These are phyloP conservation scores for Paecilomyces formosus DNA, from an alignment of 2,329 filamentous ascomycete genomes.

Conservation along the genomic window DNA sequence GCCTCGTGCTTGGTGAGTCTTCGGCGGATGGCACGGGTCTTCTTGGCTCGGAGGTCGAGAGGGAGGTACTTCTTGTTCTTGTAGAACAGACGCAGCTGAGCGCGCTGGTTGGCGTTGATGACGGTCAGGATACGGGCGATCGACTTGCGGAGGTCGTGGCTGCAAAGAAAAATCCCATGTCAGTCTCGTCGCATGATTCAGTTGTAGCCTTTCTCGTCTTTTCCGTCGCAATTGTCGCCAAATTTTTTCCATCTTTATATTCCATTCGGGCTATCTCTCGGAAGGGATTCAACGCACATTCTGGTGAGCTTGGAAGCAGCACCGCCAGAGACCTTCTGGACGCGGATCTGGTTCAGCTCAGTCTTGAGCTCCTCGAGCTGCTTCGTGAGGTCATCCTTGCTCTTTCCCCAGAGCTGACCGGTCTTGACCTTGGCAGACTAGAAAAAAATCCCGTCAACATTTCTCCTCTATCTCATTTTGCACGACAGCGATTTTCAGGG, in stretches of 20 bases:
- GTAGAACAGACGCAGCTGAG: constrained; percentile 98
- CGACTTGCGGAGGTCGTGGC: constrained; percentile 98
- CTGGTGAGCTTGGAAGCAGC: constrained; percentile 93
- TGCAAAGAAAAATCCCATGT: constrained; percentile 35
- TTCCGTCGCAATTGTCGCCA: too few relatives aligned
- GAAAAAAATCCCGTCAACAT: constrained; percentile 17
- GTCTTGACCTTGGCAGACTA: constrained; percentile 78
- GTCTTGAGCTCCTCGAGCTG: constrained; percentile 92
- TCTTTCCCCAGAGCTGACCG: constrained; percentile 96
- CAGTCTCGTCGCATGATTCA: constrained; percentile 10
- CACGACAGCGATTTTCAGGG: neutral
- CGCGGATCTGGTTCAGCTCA: constrained; percentile 91
- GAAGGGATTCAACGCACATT: constrained; percentile 61
- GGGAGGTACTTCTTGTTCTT: constrained; percentile 99
- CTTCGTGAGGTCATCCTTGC: constrained; percentile 96
- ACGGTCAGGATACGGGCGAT: constrained; percentile 98
- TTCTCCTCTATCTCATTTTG: neutral
- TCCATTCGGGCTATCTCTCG: neutral
- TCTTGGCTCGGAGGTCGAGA: constrained; percentile 96
- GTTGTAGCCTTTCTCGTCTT: neutral
- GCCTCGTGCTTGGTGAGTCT: constrained; percentile 88
- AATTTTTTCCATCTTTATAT: neutral
- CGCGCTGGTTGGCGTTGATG: constrained; percentile 99
- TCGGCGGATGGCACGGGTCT: constrained; percentile 96
- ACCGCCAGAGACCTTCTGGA: constrained; percentile 93